These are phyloP conservation scores for Phytomonas sp. DNA, from an alignment of 208 protist species.

Conservation along the genomic window DNA sequence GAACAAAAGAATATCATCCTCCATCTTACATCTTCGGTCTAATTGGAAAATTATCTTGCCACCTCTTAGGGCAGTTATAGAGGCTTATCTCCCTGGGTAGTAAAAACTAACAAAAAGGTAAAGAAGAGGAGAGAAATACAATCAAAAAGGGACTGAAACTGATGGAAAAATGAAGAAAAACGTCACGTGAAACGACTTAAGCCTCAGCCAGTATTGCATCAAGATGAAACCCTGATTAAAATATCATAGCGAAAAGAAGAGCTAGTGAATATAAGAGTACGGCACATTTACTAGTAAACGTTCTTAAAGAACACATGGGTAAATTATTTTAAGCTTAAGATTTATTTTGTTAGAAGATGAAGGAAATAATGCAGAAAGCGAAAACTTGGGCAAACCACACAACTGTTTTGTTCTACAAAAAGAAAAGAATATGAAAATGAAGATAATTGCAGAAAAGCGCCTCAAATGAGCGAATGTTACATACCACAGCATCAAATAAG, in stretches of 20 bases:
- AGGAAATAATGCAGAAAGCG: conserved; percentile 2
- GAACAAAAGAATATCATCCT: not conserved
- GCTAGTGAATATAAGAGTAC: conserved; percentile 7
- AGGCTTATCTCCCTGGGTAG: not conserved
- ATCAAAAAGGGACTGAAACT: conserved; percentile 11
- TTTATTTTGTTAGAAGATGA: conserved; percentile 1
- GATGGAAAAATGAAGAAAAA: conserved; percentile 12
- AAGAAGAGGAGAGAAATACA: conserved; percentile 7
- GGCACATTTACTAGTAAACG: conserved; percentile 1
- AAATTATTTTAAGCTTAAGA: not conserved
- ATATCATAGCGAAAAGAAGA: not conserved
- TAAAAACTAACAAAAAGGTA: conserved; percentile 5
- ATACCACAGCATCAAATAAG: not conserved
- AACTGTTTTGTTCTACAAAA: conserved; percentile 4
- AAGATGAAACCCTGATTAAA: conserved; percentile 7
- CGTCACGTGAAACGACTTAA: not conserved
- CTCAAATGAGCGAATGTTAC: not conserved
- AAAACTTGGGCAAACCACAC: not conserved
- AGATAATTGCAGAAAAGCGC: conserved; percentile 3
- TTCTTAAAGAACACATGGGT: not conserved
- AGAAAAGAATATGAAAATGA: conserved; percentile 15
- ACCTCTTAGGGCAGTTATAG: not conserved
- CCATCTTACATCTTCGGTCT: not conserved
- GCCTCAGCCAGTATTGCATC: conserved; percentile 1
- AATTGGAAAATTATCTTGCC: not conserved